These are phyloP conservation scores for Mycocentrospora acerina DNA, from an alignment of 2,329 filamentous ascomycete genomes.

Conservation along the genomic window DNA sequence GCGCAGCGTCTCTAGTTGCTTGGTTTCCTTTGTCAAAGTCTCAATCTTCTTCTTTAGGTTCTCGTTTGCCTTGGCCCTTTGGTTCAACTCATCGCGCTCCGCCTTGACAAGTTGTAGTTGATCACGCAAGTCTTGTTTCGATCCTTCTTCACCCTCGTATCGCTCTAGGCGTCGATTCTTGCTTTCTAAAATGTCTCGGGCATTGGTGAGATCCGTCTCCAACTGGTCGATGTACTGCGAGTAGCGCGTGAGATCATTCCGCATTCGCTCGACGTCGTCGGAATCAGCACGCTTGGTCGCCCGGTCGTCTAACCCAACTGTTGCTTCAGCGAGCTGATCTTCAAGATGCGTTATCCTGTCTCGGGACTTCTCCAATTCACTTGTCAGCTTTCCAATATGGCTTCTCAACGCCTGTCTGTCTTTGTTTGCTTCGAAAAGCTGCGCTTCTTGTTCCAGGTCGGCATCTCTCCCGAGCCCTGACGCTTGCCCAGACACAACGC, in stretches of 20 bases:
- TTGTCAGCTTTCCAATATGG: slow-evolving; percentile 43
- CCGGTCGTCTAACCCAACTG: slow-evolving; percentile 47
- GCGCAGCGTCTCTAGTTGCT: slow-evolving; percentile 44
- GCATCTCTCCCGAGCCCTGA: slow-evolving; percentile 42
- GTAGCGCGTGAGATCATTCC: slow-evolving; percentile 48
- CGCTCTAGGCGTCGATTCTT: slow-evolving; percentile 50
- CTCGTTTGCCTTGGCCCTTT: slow-evolving; percentile 54
- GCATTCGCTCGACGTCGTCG: slow-evolving; percentile 48
- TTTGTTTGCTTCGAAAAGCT: slow-evolving; percentile 51
- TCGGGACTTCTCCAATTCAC: slow-evolving; percentile 46
- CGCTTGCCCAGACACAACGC: slow-evolving; percentile 30
- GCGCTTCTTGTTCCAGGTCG: slow-evolving; percentile 53
- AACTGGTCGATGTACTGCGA: slow-evolving; percentile 53
- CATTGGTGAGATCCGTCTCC: slow-evolving; percentile 48
- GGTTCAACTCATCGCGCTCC: slow-evolving; percentile 52
- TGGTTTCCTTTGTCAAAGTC: slow-evolving; percentile 51
- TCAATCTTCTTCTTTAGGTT: slow-evolving; percentile 58
- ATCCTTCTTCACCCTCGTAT: slow-evolving; percentile 44
- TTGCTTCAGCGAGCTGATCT: slow-evolving; percentile 51
- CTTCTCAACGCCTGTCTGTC: slow-evolving; percentile 47
- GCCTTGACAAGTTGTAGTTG: slow-evolving; percentile 52
- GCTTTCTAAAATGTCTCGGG: slow-evolving; percentile 47
- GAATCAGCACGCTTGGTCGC: slow-evolving; percentile 41
- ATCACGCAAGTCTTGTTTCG: slow-evolving; percentile 53
- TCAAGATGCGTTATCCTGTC: slow-evolving; percentile 48